A percentile compares a stretch with the other conserved stretches of the same genome.
Conservation (phyloP, 225 moss, liverwort and hornwort species). For the Sphagnum tenellum region DNA sequence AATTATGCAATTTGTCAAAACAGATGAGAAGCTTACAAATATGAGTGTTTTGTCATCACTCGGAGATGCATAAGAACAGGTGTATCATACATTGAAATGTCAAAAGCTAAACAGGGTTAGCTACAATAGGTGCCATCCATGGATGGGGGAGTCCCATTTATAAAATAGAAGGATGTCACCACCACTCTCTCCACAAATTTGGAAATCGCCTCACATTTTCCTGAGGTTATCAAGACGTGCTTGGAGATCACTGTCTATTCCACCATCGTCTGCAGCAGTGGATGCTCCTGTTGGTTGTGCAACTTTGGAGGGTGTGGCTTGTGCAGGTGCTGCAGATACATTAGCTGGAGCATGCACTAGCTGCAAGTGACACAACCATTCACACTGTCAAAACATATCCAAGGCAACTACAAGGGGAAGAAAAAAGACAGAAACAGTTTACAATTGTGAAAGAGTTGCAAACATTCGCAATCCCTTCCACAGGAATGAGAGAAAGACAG, state of each 20-base stretch:
- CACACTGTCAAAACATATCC: background rate
- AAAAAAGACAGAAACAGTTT: background rate
- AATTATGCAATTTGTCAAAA: too few relatives aligned
- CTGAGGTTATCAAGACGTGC: conserved; percentile 93
- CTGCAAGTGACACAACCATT: conserved; percentile 25
- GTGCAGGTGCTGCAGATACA: conserved; percentile 55
- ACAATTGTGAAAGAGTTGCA: too few relatives aligned
- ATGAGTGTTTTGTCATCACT: too few relatives aligned
- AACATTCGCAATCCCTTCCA: background rate
- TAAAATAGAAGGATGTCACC: too few relatives aligned
- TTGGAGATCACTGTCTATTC: conserved; percentile 89
- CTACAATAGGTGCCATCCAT: too few relatives aligned
- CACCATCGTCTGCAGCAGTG: conserved; percentile 55
- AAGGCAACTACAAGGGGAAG: conserved; percentile 1
- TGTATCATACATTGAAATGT: too few relatives aligned
- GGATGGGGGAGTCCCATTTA: too few relatives aligned
- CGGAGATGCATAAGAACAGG: too few relatives aligned
- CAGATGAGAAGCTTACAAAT: too few relatives aligned
- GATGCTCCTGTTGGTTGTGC: conserved; percentile 59
- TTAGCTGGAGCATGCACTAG: conserved; percentile 87
- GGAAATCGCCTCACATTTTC: conserved; percentile 53
- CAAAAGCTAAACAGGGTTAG: too few relatives aligned
- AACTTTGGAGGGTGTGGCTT: conserved; percentile 70
- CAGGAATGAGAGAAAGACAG: background rate
- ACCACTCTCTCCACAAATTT: too few relatives aligned